Evolutionary conservation across 176 grass and related monocot genomes (phyloP).

Genomic region (Oryza longistaminata): DNA sequence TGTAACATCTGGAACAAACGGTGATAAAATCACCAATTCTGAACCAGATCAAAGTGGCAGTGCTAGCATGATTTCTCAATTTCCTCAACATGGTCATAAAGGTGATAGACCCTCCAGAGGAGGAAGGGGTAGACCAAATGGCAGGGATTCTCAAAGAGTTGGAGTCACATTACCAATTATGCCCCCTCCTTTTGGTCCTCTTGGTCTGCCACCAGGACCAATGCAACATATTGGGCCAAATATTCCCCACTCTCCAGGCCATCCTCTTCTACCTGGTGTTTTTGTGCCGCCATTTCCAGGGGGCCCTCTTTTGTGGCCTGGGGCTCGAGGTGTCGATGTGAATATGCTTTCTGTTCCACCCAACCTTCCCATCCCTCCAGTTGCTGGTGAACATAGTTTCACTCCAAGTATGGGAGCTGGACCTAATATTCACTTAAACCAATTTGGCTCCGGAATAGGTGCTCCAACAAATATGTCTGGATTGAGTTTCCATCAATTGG

Average conservation of each 20-base stretch:
- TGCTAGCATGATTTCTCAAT: slow-evolving; percentile 42
- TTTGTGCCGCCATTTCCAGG: slow-evolving; percentile 80
- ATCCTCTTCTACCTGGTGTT: slow-evolving; percentile 66
- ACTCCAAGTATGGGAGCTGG: slow-evolving; percentile 62
- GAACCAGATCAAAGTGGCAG: slow-evolving; percentile 54
- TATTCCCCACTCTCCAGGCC: slow-evolving; percentile 64
- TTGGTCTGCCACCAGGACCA: slow-evolving; percentile 69
- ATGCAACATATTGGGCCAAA: slow-evolving; percentile 78
- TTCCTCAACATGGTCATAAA: slow-evolving; percentile 68
- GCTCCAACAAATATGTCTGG: slow-evolving; percentile 51
- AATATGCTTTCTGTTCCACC: slow-evolving; percentile 85
- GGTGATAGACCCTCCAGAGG: slow-evolving; percentile 68
- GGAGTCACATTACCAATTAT: slow-evolving; percentile 67
- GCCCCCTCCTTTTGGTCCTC: slow-evolving; percentile 69
- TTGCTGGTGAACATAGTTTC: slow-evolving; percentile 60
- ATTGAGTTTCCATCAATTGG: slow-evolving; percentile 60
- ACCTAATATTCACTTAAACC: slow-evolving; percentile 76
- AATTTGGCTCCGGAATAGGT: slow-evolving; percentile 56
- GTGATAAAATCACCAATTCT: slow-evolving; percentile 48
- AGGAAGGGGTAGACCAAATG: slow-evolving; percentile 76
- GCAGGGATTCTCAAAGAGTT: slow-evolving; percentile 69
- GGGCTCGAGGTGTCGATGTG: slow-evolving; percentile 78
- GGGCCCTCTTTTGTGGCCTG: slow-evolving; percentile 76
- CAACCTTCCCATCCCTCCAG: slow-evolving; percentile 69
- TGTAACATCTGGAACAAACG: slow-evolving; percentile 42